Base-by-base conservation (phyloP, 257 asterid genomes). In the Fraxinus excelsior region DNA sequence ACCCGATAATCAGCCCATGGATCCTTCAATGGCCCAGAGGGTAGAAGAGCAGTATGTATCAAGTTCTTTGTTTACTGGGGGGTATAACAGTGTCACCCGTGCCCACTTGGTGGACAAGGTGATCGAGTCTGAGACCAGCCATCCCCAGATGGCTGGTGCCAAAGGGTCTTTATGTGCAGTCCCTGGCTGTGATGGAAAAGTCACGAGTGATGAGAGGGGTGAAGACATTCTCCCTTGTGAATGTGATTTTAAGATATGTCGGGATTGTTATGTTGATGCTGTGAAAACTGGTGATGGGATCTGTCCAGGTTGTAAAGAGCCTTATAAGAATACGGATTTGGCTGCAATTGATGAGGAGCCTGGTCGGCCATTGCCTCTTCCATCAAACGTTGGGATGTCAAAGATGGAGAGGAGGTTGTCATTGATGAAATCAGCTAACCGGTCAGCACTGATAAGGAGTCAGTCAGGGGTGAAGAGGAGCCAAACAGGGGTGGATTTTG, bases 61-160 rank as follows among this genome's bases (percentile, higher is more conserved):
- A 11, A 81, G 76, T 77, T 81, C 84, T 37, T 68, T 81, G 38
- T 81, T 81, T 68, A 76, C 84, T 28, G 84, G 84, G 5, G 84
- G 84, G 1, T 81, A 65, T 70, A 81, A 81, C 74, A 81, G 81
- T 34, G 81, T 77, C 14, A 81, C 84, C 34, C 81, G 84, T 32
- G 84, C 84, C 26, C 84, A 81, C 74, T 37, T 81, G 74, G 77
- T 81, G 84, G 84, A 81, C 67, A 81, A 81, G 62, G 84, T 81
- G 68, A 81, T 77, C 18, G 84, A 81, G 7, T 76, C 84, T 16
- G 84, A 81, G 53, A 66, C 78, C 49, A 76, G 14, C 66, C 84
- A 81, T 77, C 84, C 84, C 31, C 84, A 81, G 67, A 81, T 81
- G 84, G 81, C 84, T 51, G 84, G 84, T 28, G 81, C 81, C 14